Conservation (phyloP, 306 rosid species). For the Delonix regia region DNA sequence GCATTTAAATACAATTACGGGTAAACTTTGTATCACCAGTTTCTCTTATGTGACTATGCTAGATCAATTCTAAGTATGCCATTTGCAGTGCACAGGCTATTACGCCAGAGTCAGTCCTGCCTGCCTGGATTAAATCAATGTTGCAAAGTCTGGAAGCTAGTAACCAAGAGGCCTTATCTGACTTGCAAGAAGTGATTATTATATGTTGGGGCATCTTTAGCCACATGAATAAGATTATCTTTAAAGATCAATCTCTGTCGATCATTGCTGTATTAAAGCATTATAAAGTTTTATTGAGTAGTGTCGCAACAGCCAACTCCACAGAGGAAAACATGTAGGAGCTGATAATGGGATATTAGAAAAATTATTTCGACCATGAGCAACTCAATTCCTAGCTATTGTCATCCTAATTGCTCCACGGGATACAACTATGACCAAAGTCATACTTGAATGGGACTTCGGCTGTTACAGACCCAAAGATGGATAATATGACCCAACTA, state of each 20-base stretch:
- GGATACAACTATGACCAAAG: not conserved
- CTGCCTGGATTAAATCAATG: not conserved
- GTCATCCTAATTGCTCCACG: not conserved
- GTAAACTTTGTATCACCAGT: not conserved
- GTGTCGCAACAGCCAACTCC: not conserved
- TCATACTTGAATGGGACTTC: conserved; percentile 7
- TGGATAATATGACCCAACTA: conserved; percentile 7
- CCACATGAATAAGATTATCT: not conserved
- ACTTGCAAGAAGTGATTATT: not conserved
- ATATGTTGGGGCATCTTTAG: not conserved
- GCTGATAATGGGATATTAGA: not conserved
- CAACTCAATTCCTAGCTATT: not conserved
- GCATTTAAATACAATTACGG: not conserved
- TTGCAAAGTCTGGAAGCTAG: not conserved
- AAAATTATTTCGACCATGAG: not conserved
- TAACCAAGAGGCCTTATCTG: not conserved
- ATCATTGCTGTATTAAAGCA: not conserved
- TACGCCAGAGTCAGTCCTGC: too few species aligned
- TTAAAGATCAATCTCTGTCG: not conserved
- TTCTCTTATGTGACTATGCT: not conserved
- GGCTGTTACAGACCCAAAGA: conserved; percentile 5
- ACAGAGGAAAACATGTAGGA: not conserved
- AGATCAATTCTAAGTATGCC: not conserved
- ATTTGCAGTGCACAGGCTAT: not conserved
- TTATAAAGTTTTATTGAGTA: not conserved